Evolutionary conservation across 2,329 filamentous ascomycete genomes (phyloP), one percentile per base, ranked within the genome.

Genomic region (Neonectria sp.): DNA sequence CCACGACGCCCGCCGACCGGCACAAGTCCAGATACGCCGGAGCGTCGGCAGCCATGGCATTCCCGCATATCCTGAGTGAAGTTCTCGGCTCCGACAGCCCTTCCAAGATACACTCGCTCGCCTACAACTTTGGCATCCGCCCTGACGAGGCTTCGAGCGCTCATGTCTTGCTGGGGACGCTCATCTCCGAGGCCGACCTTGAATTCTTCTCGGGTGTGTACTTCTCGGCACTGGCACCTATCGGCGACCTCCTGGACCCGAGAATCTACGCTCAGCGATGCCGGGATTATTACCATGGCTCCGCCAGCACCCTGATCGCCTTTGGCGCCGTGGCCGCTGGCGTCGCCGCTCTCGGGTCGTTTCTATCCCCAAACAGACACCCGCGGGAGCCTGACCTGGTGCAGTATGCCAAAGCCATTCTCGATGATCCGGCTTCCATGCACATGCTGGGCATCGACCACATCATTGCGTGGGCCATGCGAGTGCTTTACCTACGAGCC

Each of bases 51-150:
- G 64, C 65, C 48, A 73, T 72, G 60, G 70, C 71, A 48, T 74
- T 74, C 53, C 72, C 72, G 35, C 69, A 73, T 27, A 52, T 74
- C 33, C 65, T 73, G 27, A 61, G 68, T 13, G 13, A 46, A 6
- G 65, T 55, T 12, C 60, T 74, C 46, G 72, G 70, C 7, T 72
- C 71, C 49, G 61, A 67, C 37, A 71, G 65, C 56, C 62, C 65
- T 55, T 63, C 71, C 25, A 71, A 67, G 52, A 63, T 71, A 25
- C 68, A 53, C 40, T 71, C 72, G 15, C 59, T 72, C 31, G 72
- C 66, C 17, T 74, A 68, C 58, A 73, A 74, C 68, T 73, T 73
- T 68, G 72, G 72, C 33, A 70, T 68, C 29, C 66, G 72, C 21
- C 72, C 71, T 2, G 69, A 74, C 17, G 72, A 73, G 62, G 67